These are phyloP conservation scores for Alternaria conjuncta DNA, from an alignment of 2,329 filamentous ascomycete genomes.

Conservation along the genomic window DNA sequence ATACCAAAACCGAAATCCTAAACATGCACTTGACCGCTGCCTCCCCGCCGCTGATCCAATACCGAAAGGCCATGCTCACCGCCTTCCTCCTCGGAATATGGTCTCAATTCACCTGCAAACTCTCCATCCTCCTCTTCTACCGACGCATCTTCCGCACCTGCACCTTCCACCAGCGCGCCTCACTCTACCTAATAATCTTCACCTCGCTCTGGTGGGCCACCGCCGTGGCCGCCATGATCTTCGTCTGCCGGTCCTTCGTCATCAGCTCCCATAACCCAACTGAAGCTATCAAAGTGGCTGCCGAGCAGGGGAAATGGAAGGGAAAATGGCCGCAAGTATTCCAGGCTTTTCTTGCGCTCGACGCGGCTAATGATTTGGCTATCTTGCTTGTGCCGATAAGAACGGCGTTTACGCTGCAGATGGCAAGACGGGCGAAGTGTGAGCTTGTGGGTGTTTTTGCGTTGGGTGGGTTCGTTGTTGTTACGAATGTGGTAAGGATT, in stretches of 20 bases:
- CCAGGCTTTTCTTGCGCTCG: not conserved
- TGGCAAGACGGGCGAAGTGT: not conserved
- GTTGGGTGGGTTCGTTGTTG: not conserved
- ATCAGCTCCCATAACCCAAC: not conserved
- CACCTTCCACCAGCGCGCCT: not conserved
- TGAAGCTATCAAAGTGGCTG: not conserved
- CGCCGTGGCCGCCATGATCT: not conserved
- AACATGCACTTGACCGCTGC: not conserved
- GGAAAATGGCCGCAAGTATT: not conserved
- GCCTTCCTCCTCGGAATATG: not conserved
- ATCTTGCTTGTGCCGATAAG: not conserved
- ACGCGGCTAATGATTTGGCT: not conserved
- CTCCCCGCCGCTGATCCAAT: not conserved
- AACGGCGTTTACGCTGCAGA: not conserved
- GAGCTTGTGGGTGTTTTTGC: not conserved
- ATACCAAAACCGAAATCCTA: not conserved
- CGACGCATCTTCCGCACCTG: not conserved
- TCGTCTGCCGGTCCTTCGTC: not conserved
- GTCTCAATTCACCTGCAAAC: not conserved
- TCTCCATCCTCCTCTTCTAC: slow-evolving; percentile 3
- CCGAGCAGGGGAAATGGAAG: not conserved
- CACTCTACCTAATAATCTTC: not conserved
- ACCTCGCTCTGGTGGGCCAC: not conserved
- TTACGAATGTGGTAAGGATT: not conserved
- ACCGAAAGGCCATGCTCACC: not conserved